Evolutionary conservation across 441 rosid species (phyloP), one percentile per base, ranked within the genome.

Genomic region (Pelargonium myrrhifolium): DNA sequence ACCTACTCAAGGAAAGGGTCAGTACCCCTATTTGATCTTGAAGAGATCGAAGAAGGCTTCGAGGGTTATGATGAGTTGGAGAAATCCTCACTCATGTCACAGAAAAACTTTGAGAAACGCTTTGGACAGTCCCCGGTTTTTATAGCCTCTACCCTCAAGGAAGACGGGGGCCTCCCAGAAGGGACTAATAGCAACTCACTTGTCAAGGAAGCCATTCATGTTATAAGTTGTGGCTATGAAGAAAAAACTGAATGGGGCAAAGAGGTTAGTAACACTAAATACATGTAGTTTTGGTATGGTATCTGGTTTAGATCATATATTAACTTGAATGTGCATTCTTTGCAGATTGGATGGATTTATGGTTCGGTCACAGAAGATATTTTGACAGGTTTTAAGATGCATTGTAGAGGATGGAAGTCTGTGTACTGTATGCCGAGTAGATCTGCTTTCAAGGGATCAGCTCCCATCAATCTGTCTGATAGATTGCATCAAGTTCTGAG

Each of bases 401-500:
- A n/a, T n/a, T n/a, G n/a, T n/a, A n/a, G n/a, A n/a, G n/a, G n/a
- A n/a, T n/a, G n/a, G n/a, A n/a, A n/a, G n/a, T n/a, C n/a, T n/a
- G n/a, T n/a, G n/a, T n/a, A n/a, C n/a, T n/a, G n/a, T n/a, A n/a
- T n/a, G n/a, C n/a, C n/a, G n/a, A n/a, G n/a, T n/a, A n/a, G n/a
- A n/a, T n/a, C n/a, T n/a, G n/a, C n/a, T n/a, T n/a, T n/a, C n/a
- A n/a, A n/a, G n/a, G n/a, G n/a, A n/a, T n/a, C n/a, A n/a, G n/a
- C n/a, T 69, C 98, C 98, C 62, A 93, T 93, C 69, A 93, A 93
- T 85, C 98, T 93, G 82, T 89, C 99, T 53, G 99, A 93, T 73
- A 92, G 96, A 77, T 80, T 93, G 78, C 89, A 93, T 82, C 99
- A 93, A 85, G 99, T 93, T 87, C 96, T 93, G 80, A 87, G 97